phyloP scores from a whole-genome alignment of 2,329 filamentous ascomycete genomes.

The Penicillium palitans region DNA sequence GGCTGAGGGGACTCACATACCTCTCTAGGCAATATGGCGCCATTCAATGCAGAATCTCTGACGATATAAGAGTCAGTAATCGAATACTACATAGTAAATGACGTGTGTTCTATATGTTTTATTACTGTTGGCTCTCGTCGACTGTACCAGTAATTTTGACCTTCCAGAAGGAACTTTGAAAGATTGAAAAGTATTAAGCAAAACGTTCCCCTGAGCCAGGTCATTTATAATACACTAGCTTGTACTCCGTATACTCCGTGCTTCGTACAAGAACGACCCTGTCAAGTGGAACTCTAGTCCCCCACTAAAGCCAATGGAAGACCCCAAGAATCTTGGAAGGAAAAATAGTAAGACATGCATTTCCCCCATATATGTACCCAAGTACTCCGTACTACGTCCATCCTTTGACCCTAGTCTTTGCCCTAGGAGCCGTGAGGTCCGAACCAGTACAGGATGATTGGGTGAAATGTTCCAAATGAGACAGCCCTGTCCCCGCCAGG shows the following conservation, averaged over 20 bases:
- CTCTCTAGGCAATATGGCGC: not conserved
- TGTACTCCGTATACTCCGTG: not conserved
- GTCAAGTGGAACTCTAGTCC: constrained; percentile 25
- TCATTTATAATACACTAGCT: constrained; percentile 7
- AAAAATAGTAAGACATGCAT: constrained; percentile 19
- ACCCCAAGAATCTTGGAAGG: constrained; percentile 27
- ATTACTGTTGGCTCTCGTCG: not conserved
- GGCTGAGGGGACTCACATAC: not conserved
- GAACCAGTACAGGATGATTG: not conserved
- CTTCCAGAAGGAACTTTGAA: constrained; percentile 7
- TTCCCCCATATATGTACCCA: not conserved
- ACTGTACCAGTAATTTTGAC: constrained; percentile 1
- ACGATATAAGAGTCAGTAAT: not conserved
- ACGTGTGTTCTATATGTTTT: not conserved
- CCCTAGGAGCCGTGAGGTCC: not conserved
- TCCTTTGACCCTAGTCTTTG: not conserved
- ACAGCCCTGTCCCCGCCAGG: not conserved
- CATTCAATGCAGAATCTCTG: not conserved
- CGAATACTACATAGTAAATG: not conserved
- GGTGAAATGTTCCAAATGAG: not conserved
- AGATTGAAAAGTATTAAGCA: not conserved
- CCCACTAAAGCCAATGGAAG: constrained; percentile 29
- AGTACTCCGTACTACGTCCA: not conserved
- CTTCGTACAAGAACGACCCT: constrained; percentile 17
- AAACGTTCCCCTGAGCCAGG: not conserved